Evolutionary conservation across 1,139 yeast species (phyloP), one percentile per base, ranked within the genome.

Genomic region (Pichia sp.): DNA sequence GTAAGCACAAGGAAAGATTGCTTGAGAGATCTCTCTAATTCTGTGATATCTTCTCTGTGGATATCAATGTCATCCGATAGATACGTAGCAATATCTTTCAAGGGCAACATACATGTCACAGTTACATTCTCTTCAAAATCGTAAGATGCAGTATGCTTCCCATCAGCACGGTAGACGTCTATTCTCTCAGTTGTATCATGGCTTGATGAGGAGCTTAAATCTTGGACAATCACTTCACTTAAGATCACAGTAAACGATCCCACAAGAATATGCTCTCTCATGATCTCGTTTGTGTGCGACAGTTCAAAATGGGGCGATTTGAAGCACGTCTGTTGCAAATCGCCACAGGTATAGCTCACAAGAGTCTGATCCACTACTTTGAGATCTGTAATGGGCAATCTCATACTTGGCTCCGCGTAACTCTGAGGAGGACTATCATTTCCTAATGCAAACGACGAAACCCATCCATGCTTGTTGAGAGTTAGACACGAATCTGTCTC

Each of bases 111-210:
- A 12, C 9, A 10, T 3, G 23, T 30, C 8, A 47, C 53, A 13
- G n/a, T 47, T 3, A 41, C 30, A 30, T 43, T 22, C 7, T 44
- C 45, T 7, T 52, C 55, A 23, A 52, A 36, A 28, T 50, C 53
- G 43, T 50, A 52, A 4, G 47, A 22, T 2, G 53, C 43, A n/a
- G 44, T 16, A 16, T 5, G 16, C 1, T 41, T 21, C 23, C 43
- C 37, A 25, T 42, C 13, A 13, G 16, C 7, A 8, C 9, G 12
- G 34, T 30, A 46, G 13, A 46, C 25, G 25, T 49, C 43, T 6
- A 52, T 18, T 46, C 23, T 49, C 36, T 39, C 42, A 7, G 10
- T 16, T 5, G 36, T 49, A 8, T 36, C 30, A 21, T 18, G 22
- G 46, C 37, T 26, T 4, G 41, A 31, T 25, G 12, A 13, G 10